A percentile compares a stretch with the other conserved stretches of the same genome.
Conservation (phyloP, 73 alveolate species). For the Symbiodinium pilosum region DNA sequence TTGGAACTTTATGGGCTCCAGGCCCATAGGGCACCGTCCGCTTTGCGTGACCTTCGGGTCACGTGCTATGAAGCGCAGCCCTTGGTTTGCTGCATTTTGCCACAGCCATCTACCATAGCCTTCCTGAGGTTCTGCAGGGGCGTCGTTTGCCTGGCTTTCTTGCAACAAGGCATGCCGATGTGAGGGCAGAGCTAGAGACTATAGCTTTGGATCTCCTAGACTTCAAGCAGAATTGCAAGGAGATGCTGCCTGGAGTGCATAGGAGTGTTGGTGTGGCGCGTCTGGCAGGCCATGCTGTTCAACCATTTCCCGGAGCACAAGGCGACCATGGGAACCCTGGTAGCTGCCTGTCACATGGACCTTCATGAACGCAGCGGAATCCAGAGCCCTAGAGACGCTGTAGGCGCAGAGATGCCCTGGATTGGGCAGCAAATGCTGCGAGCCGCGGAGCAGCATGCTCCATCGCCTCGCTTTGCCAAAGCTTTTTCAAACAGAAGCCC, state of each 20-base stretch:
- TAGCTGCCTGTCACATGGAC: no score
- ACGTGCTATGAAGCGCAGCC: not conserved
- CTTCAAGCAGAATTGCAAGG: not conserved
- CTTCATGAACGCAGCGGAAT: no score
- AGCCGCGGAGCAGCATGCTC: conserved; percentile 60
- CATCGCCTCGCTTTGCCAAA: not conserved
- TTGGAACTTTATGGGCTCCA: not conserved
- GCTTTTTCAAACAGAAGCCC: no score
- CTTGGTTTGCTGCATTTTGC: not conserved
- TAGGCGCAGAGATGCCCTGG: conserved; percentile 48
- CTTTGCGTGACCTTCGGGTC: not conserved
- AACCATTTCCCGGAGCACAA: not conserved
- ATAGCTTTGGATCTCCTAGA: not conserved
- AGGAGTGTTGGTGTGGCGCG: not conserved
- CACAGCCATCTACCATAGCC: not conserved
- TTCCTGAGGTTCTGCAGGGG: not conserved
- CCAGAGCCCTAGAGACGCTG: no score
- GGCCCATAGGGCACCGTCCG: not conserved
- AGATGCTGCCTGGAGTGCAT: not conserved
- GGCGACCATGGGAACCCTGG: no score
- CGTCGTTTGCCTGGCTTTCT: not conserved
- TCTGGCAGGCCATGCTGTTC: not conserved
- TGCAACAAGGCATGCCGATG: not conserved
- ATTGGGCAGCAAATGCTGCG: conserved; percentile 24
- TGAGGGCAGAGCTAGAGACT: no score